Evolutionary conservation across 2,329 filamentous ascomycete species (phyloP).

Genomic region (Botrytis porri): DNA sequence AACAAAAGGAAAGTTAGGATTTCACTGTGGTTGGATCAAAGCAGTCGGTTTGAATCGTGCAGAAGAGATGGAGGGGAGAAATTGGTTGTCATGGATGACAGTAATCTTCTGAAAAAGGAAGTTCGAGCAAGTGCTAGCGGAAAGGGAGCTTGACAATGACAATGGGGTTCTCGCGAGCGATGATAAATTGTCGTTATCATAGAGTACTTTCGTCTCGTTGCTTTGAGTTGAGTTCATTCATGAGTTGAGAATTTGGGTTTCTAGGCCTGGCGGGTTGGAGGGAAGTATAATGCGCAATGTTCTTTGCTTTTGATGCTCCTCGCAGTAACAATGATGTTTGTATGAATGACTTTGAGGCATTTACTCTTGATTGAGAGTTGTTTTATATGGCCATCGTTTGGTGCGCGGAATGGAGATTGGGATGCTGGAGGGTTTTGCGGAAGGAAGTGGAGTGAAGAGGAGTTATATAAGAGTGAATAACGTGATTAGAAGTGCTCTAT

Average conservation of each 20-base stretch:
- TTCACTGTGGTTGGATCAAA: too few species aligned
- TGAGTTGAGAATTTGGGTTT: background rate
- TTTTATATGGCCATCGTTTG: background rate
- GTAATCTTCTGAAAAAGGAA: too few species aligned
- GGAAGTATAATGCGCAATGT: background rate
- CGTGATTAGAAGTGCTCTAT: background rate
- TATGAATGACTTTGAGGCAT: background rate
- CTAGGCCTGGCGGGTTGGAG: background rate
- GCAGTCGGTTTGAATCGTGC: too few species aligned
- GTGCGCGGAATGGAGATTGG: background rate
- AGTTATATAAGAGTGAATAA: background rate
- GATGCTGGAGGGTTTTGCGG: too few species aligned
- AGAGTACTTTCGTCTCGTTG: background rate
- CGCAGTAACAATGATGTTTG: background rate
- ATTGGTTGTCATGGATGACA: too few species aligned
- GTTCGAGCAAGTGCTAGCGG: background rate
- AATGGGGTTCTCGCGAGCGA: accelerated
- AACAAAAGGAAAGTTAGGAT: too few species aligned
- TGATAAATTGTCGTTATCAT: background rate
- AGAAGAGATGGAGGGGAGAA: background rate
- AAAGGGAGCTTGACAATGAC: too few species aligned
- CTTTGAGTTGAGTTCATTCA: background rate
- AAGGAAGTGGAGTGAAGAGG: background rate
- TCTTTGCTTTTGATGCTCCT: background rate
- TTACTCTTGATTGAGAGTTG: background rate